Conservation (phyloP, 2,329 filamentous ascomycete genomes). For the Colletotrichum tofieldiae region DNA sequence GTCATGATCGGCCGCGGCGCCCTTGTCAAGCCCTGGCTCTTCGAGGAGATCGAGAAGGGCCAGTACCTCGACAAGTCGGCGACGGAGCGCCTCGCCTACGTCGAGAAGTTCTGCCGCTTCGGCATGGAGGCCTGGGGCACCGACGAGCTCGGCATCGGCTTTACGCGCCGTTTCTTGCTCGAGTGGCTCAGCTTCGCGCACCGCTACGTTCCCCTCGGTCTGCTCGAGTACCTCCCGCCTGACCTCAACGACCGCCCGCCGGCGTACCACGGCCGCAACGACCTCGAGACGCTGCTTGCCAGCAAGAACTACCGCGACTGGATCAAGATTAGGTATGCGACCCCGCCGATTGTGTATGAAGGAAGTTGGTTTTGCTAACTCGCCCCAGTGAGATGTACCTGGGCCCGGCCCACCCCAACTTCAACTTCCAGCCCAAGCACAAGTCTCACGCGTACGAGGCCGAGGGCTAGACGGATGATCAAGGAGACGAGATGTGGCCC, state of each 20-base stretch:
- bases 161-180: constrained; percentile 90
- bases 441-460: constrained; percentile 93
- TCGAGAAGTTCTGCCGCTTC: constrained; percentile 92
- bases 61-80: constrained; percentile 98
- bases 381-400: constrained; percentile 92
- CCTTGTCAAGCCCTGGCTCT: constrained; percentile 97
- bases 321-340: constrained; percentile 94
- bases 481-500: constrained; percentile 28
- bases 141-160: constrained; percentile 93
- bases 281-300: constrained; percentile 92
- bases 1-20: constrained; percentile 98
- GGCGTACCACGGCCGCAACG: constrained; percentile 85
- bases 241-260: constrained; percentile 92
- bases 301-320: constrained; percentile 96
- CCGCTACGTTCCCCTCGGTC: constrained; percentile 90
- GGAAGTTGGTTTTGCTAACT: constrained; percentile 31
- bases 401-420: constrained; percentile 89
- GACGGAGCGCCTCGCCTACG: constrained; percentile 84
- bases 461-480: constrained; percentile 66
- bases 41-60: constrained; percentile 92
- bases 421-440: constrained; percentile 97
- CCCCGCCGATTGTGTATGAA: not conserved
- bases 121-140: constrained; percentile 96
- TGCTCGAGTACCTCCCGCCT: constrained; percentile 91
- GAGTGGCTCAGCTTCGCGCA: constrained; percentile 97